Evolutionary conservation across 2,329 filamentous ascomycete genomes (phyloP).

Genomic region (Leptosphaerulina australis): DNA sequence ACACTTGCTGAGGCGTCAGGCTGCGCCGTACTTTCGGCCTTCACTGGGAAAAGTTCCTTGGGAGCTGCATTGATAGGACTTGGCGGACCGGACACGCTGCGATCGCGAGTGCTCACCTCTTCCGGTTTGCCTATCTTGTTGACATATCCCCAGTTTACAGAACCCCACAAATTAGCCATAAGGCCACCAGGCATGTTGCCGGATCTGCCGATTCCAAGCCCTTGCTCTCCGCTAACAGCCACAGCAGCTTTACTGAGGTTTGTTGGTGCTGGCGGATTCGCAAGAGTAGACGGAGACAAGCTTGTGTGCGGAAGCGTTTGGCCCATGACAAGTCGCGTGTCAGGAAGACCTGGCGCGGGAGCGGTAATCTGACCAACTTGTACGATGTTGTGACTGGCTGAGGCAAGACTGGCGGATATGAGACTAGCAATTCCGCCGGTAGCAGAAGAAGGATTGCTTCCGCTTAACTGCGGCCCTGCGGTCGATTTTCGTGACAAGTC

Average conservation of each 20-base stretch:
- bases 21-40: slow-evolving; percentile 9
- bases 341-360: slow-evolving; percentile 44
- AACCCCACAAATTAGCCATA: slow-evolving; percentile 94
- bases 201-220: slow-evolving; percentile 65
- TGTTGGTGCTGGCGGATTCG: slow-evolving; percentile 81
- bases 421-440: slow-evolving; percentile 79
- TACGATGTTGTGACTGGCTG: slow-evolving; percentile 79
- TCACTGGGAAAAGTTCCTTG: slow-evolving; percentile 28
- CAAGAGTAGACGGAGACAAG: slow-evolving; percentile 81
- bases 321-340: slow-evolving; percentile 45
- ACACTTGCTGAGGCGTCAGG: slow-evolving; percentile 17
- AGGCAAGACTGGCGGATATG: slow-evolving; percentile 74
- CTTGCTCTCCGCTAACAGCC: slow-evolving; percentile 76
- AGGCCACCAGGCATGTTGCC: slow-evolving; percentile 81
- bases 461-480: slow-evolving; percentile 56
- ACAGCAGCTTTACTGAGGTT: slow-evolving; percentile 87
- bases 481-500: slow-evolving; percentile 84
- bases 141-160: slow-evolving; percentile 76
- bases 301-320: slow-evolving; percentile 63
- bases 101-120: slow-evolving; percentile 41
- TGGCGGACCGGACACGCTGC: slow-evolving; percentile 42
- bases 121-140: slow-evolving; percentile 65
- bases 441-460: slow-evolving; percentile 51
- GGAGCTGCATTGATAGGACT: slow-evolving; percentile 39
- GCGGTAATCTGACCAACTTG: slow-evolving; percentile 63